phyloP scores from a whole-genome alignment of 345 rosid species.

The Gossypium sturtianum region DNA sequence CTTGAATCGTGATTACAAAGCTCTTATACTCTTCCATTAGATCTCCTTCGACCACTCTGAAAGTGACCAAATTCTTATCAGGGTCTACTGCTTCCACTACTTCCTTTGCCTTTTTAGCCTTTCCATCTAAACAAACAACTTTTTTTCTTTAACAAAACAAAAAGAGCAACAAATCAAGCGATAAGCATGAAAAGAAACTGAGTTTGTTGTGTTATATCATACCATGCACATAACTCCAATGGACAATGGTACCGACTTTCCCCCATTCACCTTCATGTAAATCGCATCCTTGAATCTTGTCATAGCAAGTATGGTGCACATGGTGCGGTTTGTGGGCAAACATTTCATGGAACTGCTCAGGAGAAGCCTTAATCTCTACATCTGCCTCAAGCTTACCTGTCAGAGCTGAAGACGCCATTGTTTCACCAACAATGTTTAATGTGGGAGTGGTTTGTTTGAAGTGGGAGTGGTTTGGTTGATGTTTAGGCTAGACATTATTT shows the following conservation, averaged over 20 bases:
- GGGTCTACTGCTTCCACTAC: conserved; percentile 26
- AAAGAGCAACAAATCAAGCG: neutral
- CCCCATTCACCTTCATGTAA: neutral
- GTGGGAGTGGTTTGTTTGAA: too few relatives aligned
- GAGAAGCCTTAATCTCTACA: neutral
- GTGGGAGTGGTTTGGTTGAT: too few relatives aligned
- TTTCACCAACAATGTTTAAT: neutral
- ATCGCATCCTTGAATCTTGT: neutral
- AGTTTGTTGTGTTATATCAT: neutral
- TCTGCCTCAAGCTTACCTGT: neutral
- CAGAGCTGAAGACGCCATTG: neutral
- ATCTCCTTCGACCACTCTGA: conserved; percentile 29
- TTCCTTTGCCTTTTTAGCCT: conserved; percentile 22
- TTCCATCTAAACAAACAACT: conserved; percentile 13
- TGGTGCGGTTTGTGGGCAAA: neutral
- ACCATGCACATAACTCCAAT: neutral
- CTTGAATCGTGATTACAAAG: conserved; percentile 8
- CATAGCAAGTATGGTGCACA: neutral
- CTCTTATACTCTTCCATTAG: conserved; percentile 29
- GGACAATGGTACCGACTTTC: neutral
- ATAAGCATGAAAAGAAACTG: neutral
- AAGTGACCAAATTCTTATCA: conserved; percentile 21
- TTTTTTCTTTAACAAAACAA: neutral
- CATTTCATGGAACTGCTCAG: neutral
- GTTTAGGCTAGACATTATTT: too few relatives aligned